Evolutionary conservation across 2,329 filamentous ascomycete species (phyloP), one percentile per base, ranked within the genome.

Genomic region (Beauveria bassiana): DNA sequence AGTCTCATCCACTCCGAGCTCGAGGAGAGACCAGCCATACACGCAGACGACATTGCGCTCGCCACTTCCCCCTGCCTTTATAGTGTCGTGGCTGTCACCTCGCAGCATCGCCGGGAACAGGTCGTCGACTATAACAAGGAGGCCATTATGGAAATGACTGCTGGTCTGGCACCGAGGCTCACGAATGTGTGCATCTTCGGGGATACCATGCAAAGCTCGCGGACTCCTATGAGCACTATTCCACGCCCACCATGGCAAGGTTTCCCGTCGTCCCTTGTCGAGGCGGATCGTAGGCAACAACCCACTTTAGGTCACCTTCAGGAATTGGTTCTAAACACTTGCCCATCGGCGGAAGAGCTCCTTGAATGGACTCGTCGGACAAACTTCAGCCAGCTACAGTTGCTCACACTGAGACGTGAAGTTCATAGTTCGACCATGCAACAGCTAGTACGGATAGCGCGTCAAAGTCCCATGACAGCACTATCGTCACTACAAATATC

Each of bases 41-140:
- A 53, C 47, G 20, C 58, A 31, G 47, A 53, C 14, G 58, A 60
- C 24, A n/a, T 60, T 14, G 47, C 47, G 7, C 58, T 60, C 24
- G 58, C 58, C 34, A 52, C 47, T 18, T 60, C 58, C 10, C 58
- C 58, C 10, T 60, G 58, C n/a, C 58, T 60, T n/a, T 60, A 53
- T 38, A 60, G 58, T 22, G 26, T 60, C n/a, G 58, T 60, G 12
- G 31, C 42, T 6, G 9, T 38, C 22, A 60, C 58, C 26, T 20
- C 31, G n/a, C 22, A 1, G 16, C 43, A 53, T 49, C 47, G 47
- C 24, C 5, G 31, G 8, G 34, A 34, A 26, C n/a, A 22, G 34
- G 58, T 24, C 26, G 22, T 51, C 24, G 26, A 51, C 24, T 60
- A 60, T 26, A 60, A 54, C 22, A 16, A 45, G 16, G 58, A 53